phyloP scores from a whole-genome alignment of 345 rosid genomes.

The Geranium rotundifolium region DNA sequence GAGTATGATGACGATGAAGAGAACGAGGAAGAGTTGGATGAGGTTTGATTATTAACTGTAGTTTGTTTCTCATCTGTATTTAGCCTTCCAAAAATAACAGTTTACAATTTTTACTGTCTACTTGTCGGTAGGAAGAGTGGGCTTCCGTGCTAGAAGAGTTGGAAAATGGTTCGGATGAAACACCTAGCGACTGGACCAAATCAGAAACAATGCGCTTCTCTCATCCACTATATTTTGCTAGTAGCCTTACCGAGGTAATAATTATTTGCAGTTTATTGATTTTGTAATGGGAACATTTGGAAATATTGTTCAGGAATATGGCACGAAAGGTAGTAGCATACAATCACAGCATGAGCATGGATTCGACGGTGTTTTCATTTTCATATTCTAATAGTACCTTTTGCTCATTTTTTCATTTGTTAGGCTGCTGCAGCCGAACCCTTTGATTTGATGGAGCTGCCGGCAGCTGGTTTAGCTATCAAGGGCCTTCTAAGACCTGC shows the following conservation, averaged over 20 bases:
- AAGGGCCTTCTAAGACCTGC: conserved; percentile 78
- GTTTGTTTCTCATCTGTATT: neutral
- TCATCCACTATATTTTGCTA: conserved; percentile 92
- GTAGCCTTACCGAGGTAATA: conserved; percentile 59
- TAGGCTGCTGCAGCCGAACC: conserved; percentile 79
- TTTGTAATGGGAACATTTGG: neutral
- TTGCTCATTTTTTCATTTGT: conserved; percentile 8
- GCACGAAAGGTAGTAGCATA: conserved; percentile 3
- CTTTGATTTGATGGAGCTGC: conserved; percentile 81
- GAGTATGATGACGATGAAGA: conserved; percentile 48
- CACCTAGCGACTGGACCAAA: conserved; percentile 79
- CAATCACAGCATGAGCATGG: neutral
- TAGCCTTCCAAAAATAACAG: conserved; percentile 5
- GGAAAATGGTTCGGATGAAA: conserved; percentile 48
- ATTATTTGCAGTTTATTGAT: conserved; percentile 1
- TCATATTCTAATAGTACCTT: neutral
- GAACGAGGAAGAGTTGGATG: neutral
- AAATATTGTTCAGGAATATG: conserved; percentile 2
- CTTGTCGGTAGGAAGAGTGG: conserved; percentile 55
- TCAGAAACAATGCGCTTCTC: conserved; percentile 82
- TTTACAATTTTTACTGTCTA: conserved; percentile 9
- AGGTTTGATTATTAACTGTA: neutral
- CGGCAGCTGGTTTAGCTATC: conserved; percentile 73
- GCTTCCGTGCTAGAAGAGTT: conserved; percentile 56
- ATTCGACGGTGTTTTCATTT: neutral